These are phyloP conservation scores for Citrus medica DNA, from an alignment of 345 rosid species.

Conservation along the genomic window DNA sequence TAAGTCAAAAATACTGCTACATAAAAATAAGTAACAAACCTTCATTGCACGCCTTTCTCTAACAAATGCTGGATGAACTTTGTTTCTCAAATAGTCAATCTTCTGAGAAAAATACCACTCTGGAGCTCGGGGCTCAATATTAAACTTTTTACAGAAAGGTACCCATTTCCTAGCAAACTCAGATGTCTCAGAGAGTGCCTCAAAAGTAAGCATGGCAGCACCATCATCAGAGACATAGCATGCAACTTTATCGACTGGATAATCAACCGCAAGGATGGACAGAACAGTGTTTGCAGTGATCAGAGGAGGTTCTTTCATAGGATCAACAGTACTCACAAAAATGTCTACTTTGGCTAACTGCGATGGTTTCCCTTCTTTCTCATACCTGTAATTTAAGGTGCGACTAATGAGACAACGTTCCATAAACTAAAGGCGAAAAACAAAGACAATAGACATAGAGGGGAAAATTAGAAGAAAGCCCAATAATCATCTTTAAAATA, in stretches of 20 bases:
- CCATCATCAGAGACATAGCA: constrained; percentile 99
- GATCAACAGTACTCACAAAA: constrained; percentile 97
- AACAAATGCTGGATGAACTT: constrained; percentile 95
- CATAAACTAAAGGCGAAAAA: neutral
- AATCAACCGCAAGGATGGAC: constrained; percentile 96
- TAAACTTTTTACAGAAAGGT: constrained; percentile 90
- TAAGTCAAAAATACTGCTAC: neutral
- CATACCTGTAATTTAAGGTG: constrained; percentile 57
- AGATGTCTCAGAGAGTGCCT: constrained; percentile 97
- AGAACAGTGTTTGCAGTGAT: constrained; percentile 98
- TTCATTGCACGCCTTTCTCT: constrained; percentile 96
- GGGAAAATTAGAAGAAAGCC: neutral
- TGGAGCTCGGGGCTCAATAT: constrained; percentile 96
- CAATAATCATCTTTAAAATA: neutral
- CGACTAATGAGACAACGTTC: neutral
- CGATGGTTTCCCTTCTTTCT: constrained; percentile 94
- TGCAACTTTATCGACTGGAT: constrained; percentile 90
- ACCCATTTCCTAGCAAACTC: constrained; percentile 98
- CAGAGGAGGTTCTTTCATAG: constrained; percentile 95
- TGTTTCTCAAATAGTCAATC: constrained; percentile 90
- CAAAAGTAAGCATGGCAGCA: constrained; percentile 99
- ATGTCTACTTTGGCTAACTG: constrained; percentile 75
- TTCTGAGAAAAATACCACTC: constrained; percentile 97
- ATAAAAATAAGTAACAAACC: constrained; percentile 39
- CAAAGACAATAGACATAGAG: neutral